A percentile compares a stretch with the other conserved stretches of the same genome.
These are phyloP conservation scores for Suillus decipiens DNA, from an alignment of 768 basidiomycete genomes.

Conservation along the genomic window DNA sequence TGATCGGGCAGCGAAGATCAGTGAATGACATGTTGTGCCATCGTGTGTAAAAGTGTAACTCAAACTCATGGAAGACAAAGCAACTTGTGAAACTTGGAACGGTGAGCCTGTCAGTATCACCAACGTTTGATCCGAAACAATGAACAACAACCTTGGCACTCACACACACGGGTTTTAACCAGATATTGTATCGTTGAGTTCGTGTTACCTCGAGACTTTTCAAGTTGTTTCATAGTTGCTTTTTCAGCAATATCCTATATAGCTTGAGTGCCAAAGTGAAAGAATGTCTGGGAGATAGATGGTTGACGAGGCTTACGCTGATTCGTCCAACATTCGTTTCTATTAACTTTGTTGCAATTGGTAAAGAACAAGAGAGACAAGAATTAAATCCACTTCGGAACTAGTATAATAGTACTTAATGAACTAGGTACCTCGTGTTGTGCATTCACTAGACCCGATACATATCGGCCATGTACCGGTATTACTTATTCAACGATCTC, in stretches of 20 bases:
- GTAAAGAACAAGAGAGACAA: conserved; percentile 5
- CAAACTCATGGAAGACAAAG: conserved; percentile 8
- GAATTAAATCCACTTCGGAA: conserved; percentile 1
- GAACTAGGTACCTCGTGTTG: neutral
- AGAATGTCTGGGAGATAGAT: neutral
- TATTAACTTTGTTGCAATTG: neutral
- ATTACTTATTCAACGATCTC: neutral
- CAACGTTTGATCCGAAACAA: neutral
- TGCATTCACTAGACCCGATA: neutral
- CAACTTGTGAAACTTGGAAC: neutral
- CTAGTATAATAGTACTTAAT: neutral
- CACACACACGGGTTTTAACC: conserved; percentile 5
- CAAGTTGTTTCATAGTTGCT: neutral
- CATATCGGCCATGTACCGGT: neutral
- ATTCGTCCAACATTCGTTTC: conserved; percentile 2
- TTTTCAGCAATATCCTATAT: neutral
- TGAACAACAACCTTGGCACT: conserved; percentile 1
- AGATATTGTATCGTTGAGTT: neutral
- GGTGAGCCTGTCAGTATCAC: neutral
- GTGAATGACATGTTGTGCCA: neutral
- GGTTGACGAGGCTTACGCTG: neutral
- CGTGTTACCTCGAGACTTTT: neutral
- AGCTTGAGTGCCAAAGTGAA: neutral
- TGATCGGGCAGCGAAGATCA: conserved; percentile 5
- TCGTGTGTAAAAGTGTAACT: conserved; percentile 7